A percentile compares a stretch with the other conserved stretches of the same genome.
Evolutionary conservation across 2,329 filamentous ascomycete genomes (phyloP).

Genomic region (Aureobasidium lini): DNA sequence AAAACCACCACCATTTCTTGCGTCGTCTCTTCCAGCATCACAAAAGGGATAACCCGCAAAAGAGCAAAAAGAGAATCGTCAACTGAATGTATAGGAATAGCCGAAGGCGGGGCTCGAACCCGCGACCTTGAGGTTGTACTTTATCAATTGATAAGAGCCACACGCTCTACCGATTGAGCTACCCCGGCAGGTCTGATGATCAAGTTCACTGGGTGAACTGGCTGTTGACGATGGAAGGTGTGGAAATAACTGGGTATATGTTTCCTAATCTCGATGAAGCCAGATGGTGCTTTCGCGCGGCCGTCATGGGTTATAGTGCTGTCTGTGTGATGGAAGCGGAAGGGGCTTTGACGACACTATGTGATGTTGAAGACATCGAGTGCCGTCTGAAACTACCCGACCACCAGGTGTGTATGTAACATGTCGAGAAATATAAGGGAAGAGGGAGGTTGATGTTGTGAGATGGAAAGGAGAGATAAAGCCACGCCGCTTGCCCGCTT

Average conservation of each 20-base stretch:
- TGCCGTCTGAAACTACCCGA: too few species aligned
- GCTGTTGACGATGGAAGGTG: background rate
- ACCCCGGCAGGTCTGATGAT: conserved; percentile 29
- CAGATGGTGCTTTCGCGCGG: too few species aligned
- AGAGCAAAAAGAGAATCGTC: too few species aligned
- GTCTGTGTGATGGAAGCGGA: too few species aligned
- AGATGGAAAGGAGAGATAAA: background rate
- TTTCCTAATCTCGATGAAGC: background rate
- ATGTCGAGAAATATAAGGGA: too few species aligned
- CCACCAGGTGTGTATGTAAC: too few species aligned
- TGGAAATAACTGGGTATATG: background rate
- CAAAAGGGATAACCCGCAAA: too few species aligned
- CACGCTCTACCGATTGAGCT: conserved; percentile 43
- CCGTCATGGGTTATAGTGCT: too few species aligned
- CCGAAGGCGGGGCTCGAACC: conserved; percentile 6
- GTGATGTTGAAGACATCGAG: too few species aligned
- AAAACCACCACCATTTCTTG: too few species aligned
- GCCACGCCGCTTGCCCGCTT: background rate
- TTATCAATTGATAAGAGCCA: conserved; percentile 32
- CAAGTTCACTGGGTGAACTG: background rate
- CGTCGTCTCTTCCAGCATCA: too few species aligned
- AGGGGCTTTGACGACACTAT: too few species aligned
- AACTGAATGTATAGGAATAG: background rate
- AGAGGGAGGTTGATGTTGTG: background rate
- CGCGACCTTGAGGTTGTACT: background rate